Base-by-base conservation (phyloP, 345 rosid genomes). In the Eutrema japonicum region DNA sequence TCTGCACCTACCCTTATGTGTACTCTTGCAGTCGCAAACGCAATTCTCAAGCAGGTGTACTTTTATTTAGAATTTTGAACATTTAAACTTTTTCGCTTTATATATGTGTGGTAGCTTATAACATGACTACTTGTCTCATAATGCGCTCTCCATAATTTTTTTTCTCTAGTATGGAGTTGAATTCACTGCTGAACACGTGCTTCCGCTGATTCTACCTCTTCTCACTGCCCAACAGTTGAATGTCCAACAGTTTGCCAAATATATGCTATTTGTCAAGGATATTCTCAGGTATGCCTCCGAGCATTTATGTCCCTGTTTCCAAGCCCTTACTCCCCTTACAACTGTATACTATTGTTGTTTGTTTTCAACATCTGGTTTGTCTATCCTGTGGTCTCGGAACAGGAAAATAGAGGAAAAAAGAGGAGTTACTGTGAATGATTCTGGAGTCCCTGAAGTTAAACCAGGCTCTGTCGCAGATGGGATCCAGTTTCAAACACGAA, bases 1-100 rank as follows among this genome's bases (percentile, higher is more conserved):
- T 91, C 97, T 66, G 87, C 96, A 47, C 98, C 98, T 59, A 94
- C 98, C 33, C 97, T 94, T 33, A 91, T 94, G 96, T 94, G 97
- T 69, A 85, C 98, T 54, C 97, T 94, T 52, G 97, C 93, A 43
- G 78, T 94, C 54, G 91, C 97, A 72, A 91, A 84, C 80, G 86
- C 97, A 49, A 87, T 94, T 83, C 83, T 91, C 71, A 94, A 89
- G 78, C 90, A 88, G 93, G 98, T 91, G 5, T 66, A 41, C 50
- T 32, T 29, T 46, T 41, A 12, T 64, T 37, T 14, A 12, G 29
- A 37, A 42, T 35, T 66, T 66, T 5, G 40, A 66, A 57, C 51
- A 40, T 66, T 18, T 46, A 10, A 36, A 14, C 3, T 9, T 40
- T 37, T 45, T 27, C 1, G 38, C 52, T 54, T 50, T 10, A 30